These are phyloP conservation scores for Eucalyptus curtisii DNA, from an alignment of 345 rosid species.

Conservation along the genomic window DNA sequence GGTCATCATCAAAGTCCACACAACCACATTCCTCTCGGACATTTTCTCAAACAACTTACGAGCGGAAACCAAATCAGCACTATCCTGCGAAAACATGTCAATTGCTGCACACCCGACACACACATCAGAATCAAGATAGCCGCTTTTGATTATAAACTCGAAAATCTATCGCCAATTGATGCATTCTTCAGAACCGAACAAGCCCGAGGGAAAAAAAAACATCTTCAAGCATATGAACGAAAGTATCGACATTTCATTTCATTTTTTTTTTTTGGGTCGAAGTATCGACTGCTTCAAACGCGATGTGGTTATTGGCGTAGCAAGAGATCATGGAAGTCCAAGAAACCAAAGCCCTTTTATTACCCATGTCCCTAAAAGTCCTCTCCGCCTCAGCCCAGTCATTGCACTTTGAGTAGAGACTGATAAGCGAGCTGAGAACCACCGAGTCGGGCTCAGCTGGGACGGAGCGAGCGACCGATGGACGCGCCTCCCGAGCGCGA, in stretches of 20 bases:
- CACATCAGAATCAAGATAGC: constrained; percentile 35
- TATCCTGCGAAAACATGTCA: constrained; percentile 51
- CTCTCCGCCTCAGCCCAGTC: neutral
- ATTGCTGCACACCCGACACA: constrained; percentile 63
- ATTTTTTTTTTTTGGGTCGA: neutral
- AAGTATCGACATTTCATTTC: neutral
- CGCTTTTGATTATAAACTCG: constrained; percentile 43
- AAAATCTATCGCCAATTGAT: constrained; percentile 24
- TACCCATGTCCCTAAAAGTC: neutral
- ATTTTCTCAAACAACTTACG: constrained; percentile 36
- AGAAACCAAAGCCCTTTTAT: neutral
- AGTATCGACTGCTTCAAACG: neutral
- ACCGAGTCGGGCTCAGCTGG: neutral
- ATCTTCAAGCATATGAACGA: neutral
- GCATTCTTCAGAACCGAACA: constrained; percentile 27
- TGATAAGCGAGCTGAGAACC: neutral
- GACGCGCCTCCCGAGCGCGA: neutral
- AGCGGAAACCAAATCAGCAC: constrained; percentile 27
- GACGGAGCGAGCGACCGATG: neutral
- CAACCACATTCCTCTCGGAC: neutral
- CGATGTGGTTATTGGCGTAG: neutral
- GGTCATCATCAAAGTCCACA: constrained; percentile 32
- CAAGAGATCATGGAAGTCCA: neutral
- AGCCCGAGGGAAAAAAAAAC: constrained; percentile 3
- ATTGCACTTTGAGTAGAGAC: neutral